These are phyloP conservation scores for Saturnispora saitoi DNA, from an alignment of 805 yeast genomes.

Conservation along the genomic window DNA sequence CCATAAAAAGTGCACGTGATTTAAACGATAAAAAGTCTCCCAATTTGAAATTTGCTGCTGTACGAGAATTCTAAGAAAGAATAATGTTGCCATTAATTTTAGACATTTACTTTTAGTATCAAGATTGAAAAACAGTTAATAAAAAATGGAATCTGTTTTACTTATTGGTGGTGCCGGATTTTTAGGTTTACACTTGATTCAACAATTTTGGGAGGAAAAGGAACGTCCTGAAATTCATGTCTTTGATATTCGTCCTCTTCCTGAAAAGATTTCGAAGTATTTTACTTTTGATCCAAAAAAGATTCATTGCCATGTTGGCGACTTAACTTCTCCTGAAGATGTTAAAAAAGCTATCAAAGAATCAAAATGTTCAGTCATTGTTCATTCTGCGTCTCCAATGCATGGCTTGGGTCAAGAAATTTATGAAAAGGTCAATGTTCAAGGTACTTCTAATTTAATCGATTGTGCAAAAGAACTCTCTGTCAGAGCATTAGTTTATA, in stretches of 20 bases:
- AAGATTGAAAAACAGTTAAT: no score
- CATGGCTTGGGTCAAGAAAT: conserved; percentile 79
- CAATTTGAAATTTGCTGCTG: no score
- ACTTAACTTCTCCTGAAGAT: conserved; percentile 67
- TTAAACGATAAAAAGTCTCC: no score
- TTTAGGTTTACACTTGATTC: conserved; percentile 82
- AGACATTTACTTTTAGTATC: no score
- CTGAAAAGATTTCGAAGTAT: conserved; percentile 57
- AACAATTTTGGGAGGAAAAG: conserved; percentile 60
- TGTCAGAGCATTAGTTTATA: conserved; percentile 72
- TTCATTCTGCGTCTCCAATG: conserved; percentile 95
- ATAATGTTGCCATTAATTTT: no score
- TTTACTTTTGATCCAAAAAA: conserved; percentile 62
- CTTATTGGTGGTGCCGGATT: conserved; percentile 96
- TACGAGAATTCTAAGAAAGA: no score
- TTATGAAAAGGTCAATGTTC: conserved; percentile 83
- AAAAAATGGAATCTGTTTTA: conserved; percentile 47
- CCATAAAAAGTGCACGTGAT: neutral
- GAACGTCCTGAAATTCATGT: conserved; percentile 74
- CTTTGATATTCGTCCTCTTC: conserved; percentile 85
- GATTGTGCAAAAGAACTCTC: conserved; percentile 44
- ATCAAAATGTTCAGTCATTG: conserved; percentile 64
- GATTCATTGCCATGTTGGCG: conserved; percentile 68
- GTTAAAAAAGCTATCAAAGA: conserved; percentile 51
- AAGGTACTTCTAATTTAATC: conserved; percentile 74